Percentiles rank a stretch among this genome's conserved stretches.
These are phyloP conservation scores for Talinum fruticosum DNA, from an alignment of 148 eudicot species.

Conservation along the genomic window DNA sequence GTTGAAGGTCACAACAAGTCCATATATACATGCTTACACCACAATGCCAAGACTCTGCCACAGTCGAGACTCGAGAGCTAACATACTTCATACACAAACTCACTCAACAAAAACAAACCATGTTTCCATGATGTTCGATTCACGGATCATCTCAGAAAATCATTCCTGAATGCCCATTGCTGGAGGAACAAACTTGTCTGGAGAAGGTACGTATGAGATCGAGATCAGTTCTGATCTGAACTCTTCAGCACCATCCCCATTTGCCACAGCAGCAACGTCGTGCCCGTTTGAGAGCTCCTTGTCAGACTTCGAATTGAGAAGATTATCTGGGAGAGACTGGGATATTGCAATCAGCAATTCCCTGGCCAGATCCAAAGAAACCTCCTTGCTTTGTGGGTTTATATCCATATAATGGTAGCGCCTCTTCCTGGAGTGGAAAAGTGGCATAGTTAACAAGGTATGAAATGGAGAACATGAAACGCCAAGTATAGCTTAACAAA, in stretches of 20 bases:
- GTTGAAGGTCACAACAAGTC: background rate
- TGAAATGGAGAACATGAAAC: background rate
- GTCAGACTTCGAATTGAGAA: slow-evolving; percentile 4
- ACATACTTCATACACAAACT: slow-evolving; percentile 5
- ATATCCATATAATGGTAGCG: slow-evolving; percentile 34
- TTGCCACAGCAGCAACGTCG: slow-evolving; percentile 5
- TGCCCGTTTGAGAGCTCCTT: slow-evolving; percentile 7
- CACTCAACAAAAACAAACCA: background rate
- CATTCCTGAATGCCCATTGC: slow-evolving; percentile 14
- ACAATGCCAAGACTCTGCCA: slow-evolving; percentile 10
- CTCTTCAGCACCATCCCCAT: slow-evolving; percentile 28
- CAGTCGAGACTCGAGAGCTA: background rate
- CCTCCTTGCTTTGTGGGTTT: slow-evolving; percentile 28
- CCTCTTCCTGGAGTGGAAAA: background rate
- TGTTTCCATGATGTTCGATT: slow-evolving; percentile 8
- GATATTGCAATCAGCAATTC: slow-evolving; percentile 52
- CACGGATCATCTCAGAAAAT: background rate
- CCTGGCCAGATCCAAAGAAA: slow-evolving; percentile 34
- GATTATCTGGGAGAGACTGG: slow-evolving; percentile 20
- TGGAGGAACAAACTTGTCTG: slow-evolving; percentile 23
- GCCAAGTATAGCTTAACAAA: background rate
- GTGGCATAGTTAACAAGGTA: background rate
- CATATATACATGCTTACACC: background rate
- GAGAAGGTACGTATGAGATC: slow-evolving; percentile 37
- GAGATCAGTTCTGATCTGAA: slow-evolving; percentile 48